Base-by-base conservation (phyloP, 306 rosid species). In the Neltuma alba region DNA sequence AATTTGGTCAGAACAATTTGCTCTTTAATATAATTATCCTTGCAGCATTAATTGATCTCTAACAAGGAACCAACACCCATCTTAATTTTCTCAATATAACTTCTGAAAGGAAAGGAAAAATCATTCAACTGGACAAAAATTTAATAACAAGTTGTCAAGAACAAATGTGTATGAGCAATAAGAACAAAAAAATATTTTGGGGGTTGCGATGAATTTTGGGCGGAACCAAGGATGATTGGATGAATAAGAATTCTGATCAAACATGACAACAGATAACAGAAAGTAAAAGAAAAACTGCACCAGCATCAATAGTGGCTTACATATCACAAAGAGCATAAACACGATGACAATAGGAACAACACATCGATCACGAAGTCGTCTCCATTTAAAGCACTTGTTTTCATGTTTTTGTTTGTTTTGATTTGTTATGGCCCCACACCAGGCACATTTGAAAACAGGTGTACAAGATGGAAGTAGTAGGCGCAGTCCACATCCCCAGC, bases 401-500 rank as follows among this genome's bases (percentile, higher is more conserved):
- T 82, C 94, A 45, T 67, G 70, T 86, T 93, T 90, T 77, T 75
- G 41, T 41, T 78, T 81, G 81, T 85, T 90, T 48, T 83, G 88
- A 84, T 89, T 84, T 21, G 97, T 93, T 82, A 95, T 83, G 55
- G 99, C 97, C 80, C 99, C 99, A 83, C 99, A 95, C 98, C 99
- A 95, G 77, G 96, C 98, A 83, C 99, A 95, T 83, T 95, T 95
- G 92, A 88, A 93, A 77, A 85, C 67, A 40, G 93, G 76, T 40
- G 94, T 77, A 73, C 72, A 52, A 28, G 94, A 82, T 62, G 96
- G 93, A 80, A 89, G 88, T 81, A 89, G 84, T 79, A 89, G 94
- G 66, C 79, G 89, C 76, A 91, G 80, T 79, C 99, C 99, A 82
- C 99, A 95, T 52, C 97, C 99, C 99, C 99, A 95, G 84, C 99